phyloP scores from a whole-genome alignment of 805 yeast genomes.

The Yamadazyma paraphyllophila region DNA sequence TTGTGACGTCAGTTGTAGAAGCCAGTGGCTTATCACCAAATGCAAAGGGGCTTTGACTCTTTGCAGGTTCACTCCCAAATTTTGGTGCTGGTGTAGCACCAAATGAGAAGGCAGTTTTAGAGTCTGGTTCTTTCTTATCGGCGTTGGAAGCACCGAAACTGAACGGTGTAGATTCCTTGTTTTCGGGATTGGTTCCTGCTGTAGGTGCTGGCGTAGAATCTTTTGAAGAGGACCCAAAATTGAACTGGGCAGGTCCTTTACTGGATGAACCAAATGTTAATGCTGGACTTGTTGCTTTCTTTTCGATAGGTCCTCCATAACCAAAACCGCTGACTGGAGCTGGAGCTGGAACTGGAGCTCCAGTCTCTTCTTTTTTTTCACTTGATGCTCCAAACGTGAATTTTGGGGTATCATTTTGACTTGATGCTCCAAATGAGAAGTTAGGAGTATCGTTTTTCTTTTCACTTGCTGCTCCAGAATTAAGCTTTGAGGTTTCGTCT shows the following conservation, averaged over 20 bases:
- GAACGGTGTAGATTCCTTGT: constrained; percentile 10
- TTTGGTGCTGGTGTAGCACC: constrained; percentile 1
- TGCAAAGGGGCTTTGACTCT: constrained; percentile 2
- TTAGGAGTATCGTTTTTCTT: constrained; percentile 8
- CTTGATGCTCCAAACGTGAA: constrained; percentile 6
- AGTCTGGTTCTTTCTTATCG: not conserved
- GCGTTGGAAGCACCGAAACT: constrained; percentile 9
- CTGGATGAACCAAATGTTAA: not conserved
- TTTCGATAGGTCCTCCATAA: constrained; percentile 5
- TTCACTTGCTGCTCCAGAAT: constrained; percentile 9
- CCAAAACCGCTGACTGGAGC: constrained; percentile 3
- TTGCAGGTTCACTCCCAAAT: constrained; percentile 1
- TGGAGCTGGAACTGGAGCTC: constrained; percentile 3
- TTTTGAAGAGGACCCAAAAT: constrained; percentile 17
- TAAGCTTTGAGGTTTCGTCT: constrained; percentile 4
- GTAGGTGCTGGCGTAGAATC: not conserved
- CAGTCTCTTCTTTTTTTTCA: constrained; percentile 5
- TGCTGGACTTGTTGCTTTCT: not conserved
- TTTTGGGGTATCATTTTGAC: constrained; percentile 5
- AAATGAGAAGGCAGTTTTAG: constrained; percentile 4
- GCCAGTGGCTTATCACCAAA: not conserved
- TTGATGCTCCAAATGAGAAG: constrained; percentile 12
- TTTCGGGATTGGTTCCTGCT: not conserved
- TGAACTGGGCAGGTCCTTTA: constrained; percentile 11
- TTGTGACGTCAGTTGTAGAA: not conserved